Conservation (phyloP, 495 filamentous ascomycete genomes). For the Neurospora discreta region DNA sequence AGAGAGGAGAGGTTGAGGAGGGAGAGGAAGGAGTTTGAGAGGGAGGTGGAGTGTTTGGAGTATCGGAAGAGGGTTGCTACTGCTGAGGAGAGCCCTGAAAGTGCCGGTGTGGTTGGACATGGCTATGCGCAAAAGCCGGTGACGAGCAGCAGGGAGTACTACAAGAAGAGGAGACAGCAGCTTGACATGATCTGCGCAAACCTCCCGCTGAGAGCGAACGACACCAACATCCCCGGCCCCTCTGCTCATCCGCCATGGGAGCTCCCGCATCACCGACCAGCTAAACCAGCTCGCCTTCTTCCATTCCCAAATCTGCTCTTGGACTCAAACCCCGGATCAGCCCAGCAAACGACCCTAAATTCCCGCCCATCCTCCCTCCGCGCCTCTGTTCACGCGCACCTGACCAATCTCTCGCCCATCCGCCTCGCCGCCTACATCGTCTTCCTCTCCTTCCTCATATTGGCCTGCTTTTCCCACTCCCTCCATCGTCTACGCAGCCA, state of each 20-base stretch:
- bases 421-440: background rate
- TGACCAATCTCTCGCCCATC: background rate
- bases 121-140: background rate
- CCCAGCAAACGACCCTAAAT: constrained; percentile 11
- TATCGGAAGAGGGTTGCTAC: background rate
- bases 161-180: background rate
- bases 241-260: constrained; percentile 8
- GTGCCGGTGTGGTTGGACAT: background rate
- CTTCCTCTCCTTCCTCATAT: background rate
- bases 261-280: constrained; percentile 6
- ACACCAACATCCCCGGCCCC: background rate
- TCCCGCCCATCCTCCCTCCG: background rate
- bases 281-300: background rate
- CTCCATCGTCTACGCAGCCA: background rate
- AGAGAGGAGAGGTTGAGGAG: background rate
- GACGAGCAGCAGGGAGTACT: background rate
- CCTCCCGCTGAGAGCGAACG: background rate
- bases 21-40: background rate
- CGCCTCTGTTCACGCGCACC: background rate
- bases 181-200: background rate
- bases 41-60: background rate
- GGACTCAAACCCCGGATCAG: constrained; percentile 4
- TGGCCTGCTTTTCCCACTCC: background rate
- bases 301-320: constrained; percentile 6
- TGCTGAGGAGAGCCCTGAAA: background rate